Evolutionary conservation across 2,329 filamentous ascomycete species (phyloP), one percentile per base, ranked within the genome.

Genomic region (Colletotrichum chrysophilum): DNA sequence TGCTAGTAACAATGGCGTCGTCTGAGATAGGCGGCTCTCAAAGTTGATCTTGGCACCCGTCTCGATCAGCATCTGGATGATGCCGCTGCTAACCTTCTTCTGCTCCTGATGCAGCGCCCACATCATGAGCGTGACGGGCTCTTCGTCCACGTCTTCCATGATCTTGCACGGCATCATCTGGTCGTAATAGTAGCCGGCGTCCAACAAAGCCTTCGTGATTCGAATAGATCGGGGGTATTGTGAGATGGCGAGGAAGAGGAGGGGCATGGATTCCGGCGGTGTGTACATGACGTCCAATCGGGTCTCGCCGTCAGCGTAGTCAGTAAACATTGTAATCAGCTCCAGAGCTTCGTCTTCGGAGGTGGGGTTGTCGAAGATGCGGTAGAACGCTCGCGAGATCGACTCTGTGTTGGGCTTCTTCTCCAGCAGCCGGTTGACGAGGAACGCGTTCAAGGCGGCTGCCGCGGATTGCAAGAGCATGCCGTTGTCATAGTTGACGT

Each of bases 41-140:
- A 89, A 88, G 79, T 92, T 91, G 76, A 91, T 87, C 65, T 91
- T 92, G 69, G 90, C 91, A 65, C 88, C 79, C 76, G 87, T 80
- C 79, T 86, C 83, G n/a, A 94, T 83, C 24, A 94, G 84, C 64
- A 91, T 82, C 76, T 89, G 86, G 71, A 94, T 89, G 58, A 93
- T 83, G 6, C 85, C 81, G 38, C 89, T 91, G 81, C 91, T 92
- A 66, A 93, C 87, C 76, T 88, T 88, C 81, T 93, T 93, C 77
- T 93, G 90, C 0, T 91, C 90, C 77, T 93, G 91, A 8, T 90
- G 83, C 67, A 94, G 85, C 0, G 91, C 88, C 92, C 92, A 94
- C 66, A 89, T 84, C 9, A 94, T 83, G 3, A 92, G 84, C 3
- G 90, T 90, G 60, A 92, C 86, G 12, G 86, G 83, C 80, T 94